A percentile compares a stretch with the other conserved stretches of the same genome.
phyloP scores from a whole-genome alignment of 768 basidiomycete genomes.

The Glaciozyma martinii region DNA sequence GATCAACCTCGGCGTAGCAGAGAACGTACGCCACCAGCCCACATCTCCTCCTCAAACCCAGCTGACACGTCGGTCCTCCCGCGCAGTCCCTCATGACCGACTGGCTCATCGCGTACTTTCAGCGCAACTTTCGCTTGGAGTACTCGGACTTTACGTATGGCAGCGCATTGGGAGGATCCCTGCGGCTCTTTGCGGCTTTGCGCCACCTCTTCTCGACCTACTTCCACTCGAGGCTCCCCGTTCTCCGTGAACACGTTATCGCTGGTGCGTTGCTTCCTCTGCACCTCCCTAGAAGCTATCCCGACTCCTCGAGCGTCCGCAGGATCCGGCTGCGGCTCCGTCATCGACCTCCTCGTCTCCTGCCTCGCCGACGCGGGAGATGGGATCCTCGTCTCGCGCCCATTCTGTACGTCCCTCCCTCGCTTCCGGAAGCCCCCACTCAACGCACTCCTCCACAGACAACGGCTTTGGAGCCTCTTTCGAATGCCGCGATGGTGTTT shows the following conservation, averaged over 20 bases:
- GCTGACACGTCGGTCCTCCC: conserved; percentile 1
- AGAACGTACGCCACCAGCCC: conserved; percentile 15
- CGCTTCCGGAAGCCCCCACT: background rate
- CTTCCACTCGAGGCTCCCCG: conserved; percentile 26
- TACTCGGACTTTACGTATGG: conserved; percentile 27
- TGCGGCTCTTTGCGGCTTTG: conserved; percentile 27
- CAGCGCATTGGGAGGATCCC: conserved; percentile 26
- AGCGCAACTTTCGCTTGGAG: conserved; percentile 1
- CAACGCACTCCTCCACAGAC: background rate
- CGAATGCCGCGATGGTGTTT: conserved; percentile 17
- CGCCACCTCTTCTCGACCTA: conserved; percentile 16
- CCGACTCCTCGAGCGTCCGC: background rate
- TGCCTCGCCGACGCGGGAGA: conserved; percentile 30
- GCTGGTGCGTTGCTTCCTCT: conserved; percentile 2
- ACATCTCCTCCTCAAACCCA: background rate
- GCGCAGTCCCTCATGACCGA: conserved; percentile 15
- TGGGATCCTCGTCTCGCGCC: conserved; percentile 24
- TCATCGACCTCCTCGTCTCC: conserved; percentile 19
- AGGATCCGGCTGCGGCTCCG: conserved; percentile 14
- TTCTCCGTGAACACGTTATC: conserved; percentile 30
- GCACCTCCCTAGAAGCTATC: background rate
- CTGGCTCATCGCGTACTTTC: conserved; percentile 16
- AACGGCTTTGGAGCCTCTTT: conserved; percentile 29
- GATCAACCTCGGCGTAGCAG: conserved; percentile 24
- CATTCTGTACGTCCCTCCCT: background rate